Percentiles rank a stretch among this genome's conserved stretches.
phyloP scores from a whole-genome alignment of 805 yeast species.

The Cyberlindnera meyerae region DNA sequence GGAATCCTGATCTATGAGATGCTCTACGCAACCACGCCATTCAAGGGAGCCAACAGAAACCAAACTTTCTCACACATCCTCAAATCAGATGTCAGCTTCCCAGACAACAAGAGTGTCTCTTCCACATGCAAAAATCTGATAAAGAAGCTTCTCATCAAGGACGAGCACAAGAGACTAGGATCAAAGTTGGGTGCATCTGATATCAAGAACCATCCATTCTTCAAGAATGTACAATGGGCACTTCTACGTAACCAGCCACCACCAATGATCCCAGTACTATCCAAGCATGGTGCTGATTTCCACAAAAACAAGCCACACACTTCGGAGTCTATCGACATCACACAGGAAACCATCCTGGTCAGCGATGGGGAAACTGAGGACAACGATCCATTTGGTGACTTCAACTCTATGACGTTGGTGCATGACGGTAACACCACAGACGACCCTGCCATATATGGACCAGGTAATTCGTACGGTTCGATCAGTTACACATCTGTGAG shows the following conservation, averaged over 20 bases:
- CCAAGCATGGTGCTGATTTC: conserved; percentile 48
- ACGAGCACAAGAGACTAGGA: conserved; percentile 84
- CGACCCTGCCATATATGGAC: conserved; percentile 44
- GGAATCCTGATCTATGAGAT: conserved; percentile 92
- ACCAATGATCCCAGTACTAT: conserved; percentile 87
- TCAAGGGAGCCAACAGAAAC: conserved; percentile 85
- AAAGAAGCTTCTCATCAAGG: conserved; percentile 78
- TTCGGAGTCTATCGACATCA: conserved; percentile 24
- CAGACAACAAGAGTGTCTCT: conserved; percentile 62
- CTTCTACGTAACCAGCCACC: conserved; percentile 87
- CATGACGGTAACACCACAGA: conserved; percentile 55
- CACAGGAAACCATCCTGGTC: conserved; percentile 22
- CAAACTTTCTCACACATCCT: conserved; percentile 85
- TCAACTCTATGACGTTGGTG: conserved; percentile 81
- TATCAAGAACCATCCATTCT: conserved; percentile 84
- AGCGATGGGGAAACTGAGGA: conserved; percentile 21
- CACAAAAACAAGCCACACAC: conserved; percentile 28
- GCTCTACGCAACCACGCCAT: conserved; percentile 95
- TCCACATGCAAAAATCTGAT: conserved; percentile 76
- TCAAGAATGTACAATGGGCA: conserved; percentile 94
- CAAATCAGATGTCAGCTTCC: conserved; percentile 77
- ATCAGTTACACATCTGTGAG: conserved; percentile 34
- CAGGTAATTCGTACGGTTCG: conserved; percentile 37
- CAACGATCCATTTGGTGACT: conserved; percentile 75
- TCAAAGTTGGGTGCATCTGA: conserved; percentile 94